Evolutionary conservation across 2,329 filamentous ascomycete species (phyloP), one percentile per base, ranked within the genome.

Genomic region (Orbilia quercus): DNA sequence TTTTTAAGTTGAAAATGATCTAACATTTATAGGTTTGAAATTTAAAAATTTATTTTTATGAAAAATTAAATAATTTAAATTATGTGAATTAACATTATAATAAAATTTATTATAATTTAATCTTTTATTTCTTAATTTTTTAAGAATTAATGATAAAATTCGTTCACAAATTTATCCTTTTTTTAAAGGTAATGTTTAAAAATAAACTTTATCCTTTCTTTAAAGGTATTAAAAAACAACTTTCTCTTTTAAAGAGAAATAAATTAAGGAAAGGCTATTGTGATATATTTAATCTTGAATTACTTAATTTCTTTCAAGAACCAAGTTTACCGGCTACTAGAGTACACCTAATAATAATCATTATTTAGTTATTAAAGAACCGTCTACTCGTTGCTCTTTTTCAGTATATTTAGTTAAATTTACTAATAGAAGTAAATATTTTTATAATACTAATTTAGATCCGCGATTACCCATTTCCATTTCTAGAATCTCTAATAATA

Each of bases 161-260:
- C 50, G 53, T 64, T 23, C 40, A 72, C 59, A 65, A 57, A 51
- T 64, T 55, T 72, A 72, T 72, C 55, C 58, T 73, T 65, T 69
- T 22, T 50, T 50, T 50, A 50, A 50, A 50, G 20, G 45, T 50
- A 50, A 50, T 50, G 45, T 50, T 50, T 50, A 50, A 25, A 50
- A 47, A 50, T 50, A 50, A 50, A 50, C 45, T 50, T 50, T 50
- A 50, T 50, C 45, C 45, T 50, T 50, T 50, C 45, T 50, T 25
- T 50, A 50, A 50, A 50, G 45, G 45, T 54, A 16, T 54, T 54
- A 54, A 54, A 54, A 54, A 54, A 34, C 50, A 54, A 54, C 50
- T 54, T 54, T 54, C 79, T 73, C 76, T 79, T 78, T 66, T 79
- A 31, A 31, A 9, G 79, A 76, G 79, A 79, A 28, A 75, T 60